phyloP scores from a whole-genome alignment of 2,329 filamentous ascomycete species.

The Scedosporium boydii region DNA sequence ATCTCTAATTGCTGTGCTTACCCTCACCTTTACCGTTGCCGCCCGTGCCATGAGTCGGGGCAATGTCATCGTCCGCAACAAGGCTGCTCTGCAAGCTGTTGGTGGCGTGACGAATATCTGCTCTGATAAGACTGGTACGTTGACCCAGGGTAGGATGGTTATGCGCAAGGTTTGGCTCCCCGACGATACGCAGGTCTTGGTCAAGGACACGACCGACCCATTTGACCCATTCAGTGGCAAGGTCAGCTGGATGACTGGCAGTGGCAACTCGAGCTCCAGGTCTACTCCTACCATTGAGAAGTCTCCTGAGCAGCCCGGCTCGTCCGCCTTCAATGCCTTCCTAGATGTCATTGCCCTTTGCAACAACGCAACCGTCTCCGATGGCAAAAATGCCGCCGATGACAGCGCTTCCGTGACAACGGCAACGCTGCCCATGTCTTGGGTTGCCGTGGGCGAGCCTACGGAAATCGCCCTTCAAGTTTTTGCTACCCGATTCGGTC shows the following conservation, averaged over 20 bases:
- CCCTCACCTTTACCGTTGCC: slow-evolving; percentile 60
- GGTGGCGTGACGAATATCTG: slow-evolving; percentile 63
- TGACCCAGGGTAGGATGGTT: slow-evolving; percentile 59
- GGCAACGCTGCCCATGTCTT: slow-evolving; percentile 21
- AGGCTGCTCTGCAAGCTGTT: slow-evolving; percentile 56
- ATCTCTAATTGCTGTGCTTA: slow-evolving; percentile 59
- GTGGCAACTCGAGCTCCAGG: slow-evolving; percentile 19
- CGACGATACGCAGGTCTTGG: slow-evolving; percentile 39
- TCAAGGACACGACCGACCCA: slow-evolving; percentile 47
- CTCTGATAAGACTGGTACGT: slow-evolving; percentile 61
- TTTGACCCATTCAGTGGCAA: slow-evolving; percentile 51
- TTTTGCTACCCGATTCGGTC: slow-evolving; percentile 59
- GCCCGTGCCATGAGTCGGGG: slow-evolving; percentile 55
- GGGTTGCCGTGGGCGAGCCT: slow-evolving; percentile 55
- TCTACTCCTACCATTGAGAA: slow-evolving; percentile 16
- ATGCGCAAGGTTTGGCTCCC: slow-evolving; percentile 53
- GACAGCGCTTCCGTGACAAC: slow-evolving; percentile 7
- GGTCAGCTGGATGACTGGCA: slow-evolving; percentile 33
- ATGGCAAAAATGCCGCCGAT: slow-evolving; percentile 23
- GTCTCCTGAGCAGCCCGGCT: slow-evolving; percentile 10
- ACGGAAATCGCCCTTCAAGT: slow-evolving; percentile 69
- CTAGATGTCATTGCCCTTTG: slow-evolving; percentile 49
- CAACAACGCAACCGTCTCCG: slow-evolving; percentile 46
- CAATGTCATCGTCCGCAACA: slow-evolving; percentile 56
- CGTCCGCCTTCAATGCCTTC: slow-evolving; percentile 32